Base-by-base conservation (phyloP, 208 protist species). In the Porcisia deanei region DNA sequence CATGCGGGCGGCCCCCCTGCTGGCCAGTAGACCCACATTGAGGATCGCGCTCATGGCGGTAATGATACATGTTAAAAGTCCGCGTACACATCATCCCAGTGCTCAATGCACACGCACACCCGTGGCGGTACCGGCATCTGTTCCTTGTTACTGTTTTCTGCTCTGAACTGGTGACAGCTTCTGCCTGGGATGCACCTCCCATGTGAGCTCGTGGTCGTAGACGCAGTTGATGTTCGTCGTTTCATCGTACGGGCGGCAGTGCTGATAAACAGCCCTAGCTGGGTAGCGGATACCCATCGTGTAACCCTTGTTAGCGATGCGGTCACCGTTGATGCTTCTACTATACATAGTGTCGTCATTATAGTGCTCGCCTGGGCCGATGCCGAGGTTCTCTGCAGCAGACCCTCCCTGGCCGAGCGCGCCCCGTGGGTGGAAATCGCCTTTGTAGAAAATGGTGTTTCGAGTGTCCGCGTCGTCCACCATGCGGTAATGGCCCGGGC, bases 221-320 rank as follows among this genome's bases (percentile, higher is more conserved):
- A 88, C 75, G 76, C 88, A 92, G 85, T 94, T 96, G 43, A 91
- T 88, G 77, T 96, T 96, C 3, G 87, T 96, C 5, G 81, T 87
- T 61, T 80, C 77, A 78, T 94, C 88, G 52, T 85, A 84, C 16
- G 84, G 88, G 52, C 80, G 74, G 55, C 83, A 89, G 70, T 88
- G 79, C 75, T 96, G 90, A 76, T 96, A 88, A 22, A 85, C 90
- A 14, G 87, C 90, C 22, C 92, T 85, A 2, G 92, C 92, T 9
- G 92, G 92, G 80, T 94, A 96, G 57, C 88, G 87, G 30, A 89
- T 85, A 25, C 89, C 84, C 79, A 94, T 91, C 25, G 88, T 93
- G 70, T 80, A 91, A 60, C 90, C 88, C 70, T 96, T 91, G 16
- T 80, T 71, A 41, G 59, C 63, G 34, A 34, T 57, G 6, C 69